phyloP scores from a whole-genome alignment of 371 early-diverging fungal species.

The Massospora cicadina region DNA sequence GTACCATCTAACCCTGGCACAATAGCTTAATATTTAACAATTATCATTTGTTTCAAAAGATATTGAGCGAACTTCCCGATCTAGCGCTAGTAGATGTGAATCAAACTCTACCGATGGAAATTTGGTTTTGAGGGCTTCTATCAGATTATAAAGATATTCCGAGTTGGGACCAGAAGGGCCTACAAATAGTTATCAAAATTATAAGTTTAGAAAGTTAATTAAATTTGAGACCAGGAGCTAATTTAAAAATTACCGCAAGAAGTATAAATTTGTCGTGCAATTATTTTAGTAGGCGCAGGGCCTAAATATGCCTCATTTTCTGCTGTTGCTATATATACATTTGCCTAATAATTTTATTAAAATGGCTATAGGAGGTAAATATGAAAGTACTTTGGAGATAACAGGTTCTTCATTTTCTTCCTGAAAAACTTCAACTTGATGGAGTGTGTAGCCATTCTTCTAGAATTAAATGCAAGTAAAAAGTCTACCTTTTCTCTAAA shows the following conservation, averaged over 20 bases:
- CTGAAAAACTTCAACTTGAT: conserved; percentile 45
- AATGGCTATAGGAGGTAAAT: not conserved
- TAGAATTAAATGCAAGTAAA: conserved; percentile 6
- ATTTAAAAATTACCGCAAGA: conserved; percentile 29
- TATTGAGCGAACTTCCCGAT: not conserved
- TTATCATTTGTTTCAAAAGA: not conserved
- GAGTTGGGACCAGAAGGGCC: conserved; percentile 61
- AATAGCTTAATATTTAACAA: not conserved
- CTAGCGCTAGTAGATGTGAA: not conserved
- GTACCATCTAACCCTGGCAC: no score
- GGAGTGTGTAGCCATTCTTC: conserved; percentile 55
- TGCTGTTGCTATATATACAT: conserved; percentile 68
- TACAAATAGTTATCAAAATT: conserved; percentile 11
- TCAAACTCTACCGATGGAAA: not conserved
- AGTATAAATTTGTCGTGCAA: conserved; percentile 50
- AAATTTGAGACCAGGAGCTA: no score
- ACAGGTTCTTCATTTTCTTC: conserved; percentile 22
- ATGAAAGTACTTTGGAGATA: conserved; percentile 25
- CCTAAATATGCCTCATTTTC: conserved; percentile 70
- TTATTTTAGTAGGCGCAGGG: conserved; percentile 37
- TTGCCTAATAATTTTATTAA: conserved; percentile 25
- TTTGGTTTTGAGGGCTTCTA: conserved; percentile 20
- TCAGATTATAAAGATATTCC: conserved; percentile 56
- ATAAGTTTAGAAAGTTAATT: not conserved
- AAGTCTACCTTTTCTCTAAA: conserved; percentile 60